A percentile compares a stretch with the other conserved stretches of the same genome.
phyloP scores from a whole-genome alignment of 192 early-diverging fungal species.

The Mortierella hygrophila region DNA sequence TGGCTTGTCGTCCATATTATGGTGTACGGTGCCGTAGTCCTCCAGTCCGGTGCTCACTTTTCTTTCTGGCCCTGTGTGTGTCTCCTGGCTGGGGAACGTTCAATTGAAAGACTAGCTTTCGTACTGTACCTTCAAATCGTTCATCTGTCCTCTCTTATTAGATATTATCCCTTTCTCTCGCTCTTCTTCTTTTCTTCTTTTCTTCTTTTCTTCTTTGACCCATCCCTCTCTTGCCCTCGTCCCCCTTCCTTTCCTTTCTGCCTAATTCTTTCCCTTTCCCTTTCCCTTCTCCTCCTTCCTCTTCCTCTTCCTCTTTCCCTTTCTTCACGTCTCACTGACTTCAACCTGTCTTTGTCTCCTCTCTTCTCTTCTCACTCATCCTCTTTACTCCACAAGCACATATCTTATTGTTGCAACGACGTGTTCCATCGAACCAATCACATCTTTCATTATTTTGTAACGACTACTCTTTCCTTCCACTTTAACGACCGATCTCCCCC shows the following conservation, averaged over 20 bases:
- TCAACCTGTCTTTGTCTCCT: not conserved
- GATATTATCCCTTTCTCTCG: not conserved
- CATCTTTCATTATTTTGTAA: not conserved
- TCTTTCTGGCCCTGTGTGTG: not conserved
- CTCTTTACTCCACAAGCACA: not conserved
- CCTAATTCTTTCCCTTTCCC: not conserved
- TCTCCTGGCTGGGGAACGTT: not conserved
- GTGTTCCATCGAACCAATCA: not conserved
- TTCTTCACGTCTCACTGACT: not conserved
- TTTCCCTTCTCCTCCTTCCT: not conserved
- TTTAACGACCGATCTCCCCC: not conserved
- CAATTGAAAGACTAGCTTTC: not conserved
- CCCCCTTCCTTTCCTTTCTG: not conserved
- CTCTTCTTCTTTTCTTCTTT: not conserved
- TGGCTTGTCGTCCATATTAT: not conserved
- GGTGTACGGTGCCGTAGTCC: too few relatives aligned
- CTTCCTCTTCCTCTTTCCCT: not conserved
- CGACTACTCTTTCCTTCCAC: not conserved
- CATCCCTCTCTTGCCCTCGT: not conserved
- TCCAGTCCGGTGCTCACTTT: not conserved
- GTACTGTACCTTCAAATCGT: not conserved
- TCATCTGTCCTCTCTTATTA: not conserved
- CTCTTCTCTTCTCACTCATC: not conserved
- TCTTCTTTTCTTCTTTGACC: constrained; percentile 13
- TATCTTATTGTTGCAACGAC: not conserved